Evolutionary conservation across 306 rosid genomes (phyloP).

Genomic region (Lathyrus aphaca): DNA sequence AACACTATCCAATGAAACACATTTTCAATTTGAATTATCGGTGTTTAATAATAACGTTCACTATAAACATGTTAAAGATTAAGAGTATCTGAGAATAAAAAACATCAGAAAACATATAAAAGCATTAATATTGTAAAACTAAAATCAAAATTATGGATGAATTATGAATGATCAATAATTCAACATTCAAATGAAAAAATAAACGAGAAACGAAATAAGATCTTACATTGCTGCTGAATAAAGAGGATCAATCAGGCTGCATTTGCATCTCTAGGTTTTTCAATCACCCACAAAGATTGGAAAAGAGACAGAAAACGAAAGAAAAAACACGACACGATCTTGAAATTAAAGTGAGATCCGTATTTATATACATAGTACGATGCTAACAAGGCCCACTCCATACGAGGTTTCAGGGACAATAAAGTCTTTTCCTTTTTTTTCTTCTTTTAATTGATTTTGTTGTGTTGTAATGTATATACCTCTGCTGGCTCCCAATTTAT

Average conservation of each 20-base stretch:
- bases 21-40: not conserved
- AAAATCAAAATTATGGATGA: not conserved
- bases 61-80: not conserved
- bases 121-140: not conserved
- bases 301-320: conserved; percentile 13
- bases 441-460: no score
- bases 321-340: not conserved
- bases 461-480: no score
- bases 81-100: not conserved
- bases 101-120: not conserved
- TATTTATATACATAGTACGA: conserved; percentile 26
- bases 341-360: not conserved
- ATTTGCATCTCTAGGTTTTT: conserved; percentile 25
- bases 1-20: not conserved
- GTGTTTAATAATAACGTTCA: not conserved
- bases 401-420: not conserved
- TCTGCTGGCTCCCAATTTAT: no score
- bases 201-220: conserved; percentile 4
- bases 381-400: not conserved
- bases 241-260: not conserved
- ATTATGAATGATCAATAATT: not conserved
- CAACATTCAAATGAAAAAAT: not conserved
- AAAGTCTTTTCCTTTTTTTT: not conserved
- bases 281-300: conserved; percentile 27
- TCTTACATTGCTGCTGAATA: conserved; percentile 28